A percentile compares a stretch with the other conserved stretches of the same genome.
These are phyloP conservation scores for Neophaeococcomyces mojaviensis DNA, from an alignment of 2,329 filamentous ascomycete species.

Conservation along the genomic window DNA sequence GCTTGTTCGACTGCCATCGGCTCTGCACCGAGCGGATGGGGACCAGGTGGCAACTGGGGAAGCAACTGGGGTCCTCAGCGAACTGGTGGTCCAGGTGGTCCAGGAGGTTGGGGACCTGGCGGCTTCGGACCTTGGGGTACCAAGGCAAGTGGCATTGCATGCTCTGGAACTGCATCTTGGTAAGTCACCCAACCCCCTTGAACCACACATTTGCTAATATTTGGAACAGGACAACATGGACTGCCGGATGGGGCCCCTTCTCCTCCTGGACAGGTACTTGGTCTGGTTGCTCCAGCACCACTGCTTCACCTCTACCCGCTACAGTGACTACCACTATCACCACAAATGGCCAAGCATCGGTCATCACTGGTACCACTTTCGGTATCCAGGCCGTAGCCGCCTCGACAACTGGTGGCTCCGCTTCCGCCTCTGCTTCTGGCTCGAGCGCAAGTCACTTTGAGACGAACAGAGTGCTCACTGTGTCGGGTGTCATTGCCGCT, in stretches of 20 bases:
- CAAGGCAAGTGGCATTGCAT: constrained; percentile 20
- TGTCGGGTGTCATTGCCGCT: constrained; percentile 18
- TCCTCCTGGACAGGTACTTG: constrained; percentile 21
- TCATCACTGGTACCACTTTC: constrained; percentile 24
- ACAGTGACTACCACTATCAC: constrained; percentile 22
- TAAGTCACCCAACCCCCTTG: too few species aligned
- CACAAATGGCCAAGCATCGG: constrained; percentile 16
- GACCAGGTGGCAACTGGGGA: constrained; percentile 3
- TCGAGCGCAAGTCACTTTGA: constrained; percentile 8
- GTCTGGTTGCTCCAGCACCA: constrained; percentile 23
- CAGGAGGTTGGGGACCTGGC: constrained; percentile 9
- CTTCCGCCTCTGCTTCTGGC: constrained; percentile 12
- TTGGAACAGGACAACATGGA: constrained; percentile 22
- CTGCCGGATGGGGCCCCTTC: constrained; percentile 19
- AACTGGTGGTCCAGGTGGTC: constrained; percentile 13
- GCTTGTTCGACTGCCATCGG: constrained; percentile 19
- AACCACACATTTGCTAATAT: not conserved
- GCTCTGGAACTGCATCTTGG: constrained; percentile 16
- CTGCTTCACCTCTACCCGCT: constrained; percentile 18
- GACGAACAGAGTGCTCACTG: constrained; percentile 13
- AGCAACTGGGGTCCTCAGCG: constrained; percentile 14
- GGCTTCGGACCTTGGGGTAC: constrained; percentile 20
- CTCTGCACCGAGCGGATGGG: constrained; percentile 19
- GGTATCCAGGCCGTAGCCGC: constrained; percentile 21
- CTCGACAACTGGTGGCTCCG: constrained; percentile 10